These are phyloP conservation scores for Nicotiana benthamiana DNA, from an alignment of 257 asterid genomes.

Conservation along the genomic window DNA sequence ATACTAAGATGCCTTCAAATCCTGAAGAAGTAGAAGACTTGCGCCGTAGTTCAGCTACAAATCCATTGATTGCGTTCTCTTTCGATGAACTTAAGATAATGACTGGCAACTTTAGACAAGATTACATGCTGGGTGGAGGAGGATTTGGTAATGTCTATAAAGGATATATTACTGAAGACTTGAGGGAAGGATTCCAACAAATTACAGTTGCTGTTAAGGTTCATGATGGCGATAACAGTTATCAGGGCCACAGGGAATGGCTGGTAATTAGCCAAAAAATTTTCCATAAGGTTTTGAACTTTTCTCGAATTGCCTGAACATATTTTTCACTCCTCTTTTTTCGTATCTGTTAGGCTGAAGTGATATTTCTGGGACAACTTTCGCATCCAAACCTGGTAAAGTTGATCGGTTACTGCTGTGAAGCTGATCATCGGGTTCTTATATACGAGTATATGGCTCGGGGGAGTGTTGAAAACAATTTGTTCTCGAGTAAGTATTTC, in stretches of 20 bases:
- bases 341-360: slow-evolving; percentile 55
- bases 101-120: slow-evolving; percentile 81
- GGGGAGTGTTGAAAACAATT: slow-evolving; percentile 69
- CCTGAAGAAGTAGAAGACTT: slow-evolving; percentile 91
- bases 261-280: slow-evolving; percentile 38
- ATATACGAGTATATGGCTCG: slow-evolving; percentile 69
- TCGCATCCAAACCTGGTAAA: slow-evolving; percentile 80
- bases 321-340: not conserved
- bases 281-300: not conserved
- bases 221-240: slow-evolving; percentile 83
- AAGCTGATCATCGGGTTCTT: slow-evolving; percentile 61
- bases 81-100: slow-evolving; percentile 56
- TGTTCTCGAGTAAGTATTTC: slow-evolving; percentile 53
- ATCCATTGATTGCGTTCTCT: slow-evolving; percentile 61
- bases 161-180: slow-evolving; percentile 53
- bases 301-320: not conserved
- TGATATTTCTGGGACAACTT: slow-evolving; percentile 70
- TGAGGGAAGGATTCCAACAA: slow-evolving; percentile 34
- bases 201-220: slow-evolving; percentile 82
- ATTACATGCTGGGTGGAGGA: slow-evolving; percentile 87
- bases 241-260: slow-evolving; percentile 97
- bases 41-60: slow-evolving; percentile 52
- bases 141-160: slow-evolving; percentile 93
- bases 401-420: slow-evolving; percentile 73
- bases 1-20: slow-evolving; percentile 59